phyloP scores from a whole-genome alignment of 1,284 basidiomycete species.

The Moniliella sp. region DNA sequence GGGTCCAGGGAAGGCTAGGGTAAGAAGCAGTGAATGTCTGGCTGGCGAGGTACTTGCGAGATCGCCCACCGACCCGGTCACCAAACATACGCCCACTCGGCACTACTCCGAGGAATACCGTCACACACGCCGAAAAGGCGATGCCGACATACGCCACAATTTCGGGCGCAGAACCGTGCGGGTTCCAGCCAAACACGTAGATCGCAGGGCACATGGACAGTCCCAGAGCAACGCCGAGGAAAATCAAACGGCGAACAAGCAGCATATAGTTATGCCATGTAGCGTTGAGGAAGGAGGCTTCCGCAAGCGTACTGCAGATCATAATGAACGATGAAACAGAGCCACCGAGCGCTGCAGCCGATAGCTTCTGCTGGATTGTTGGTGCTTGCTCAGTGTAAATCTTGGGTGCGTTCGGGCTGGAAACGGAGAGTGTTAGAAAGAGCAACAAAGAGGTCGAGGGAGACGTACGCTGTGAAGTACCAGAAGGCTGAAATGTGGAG shows the following conservation, averaged over 20 bases:
- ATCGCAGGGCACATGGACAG: constrained; percentile 26
- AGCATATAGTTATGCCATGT: constrained; percentile 34
- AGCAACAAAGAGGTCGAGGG: no score
- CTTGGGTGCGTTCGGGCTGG: no score
- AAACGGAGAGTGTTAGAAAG: no score
- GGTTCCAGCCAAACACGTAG: constrained; percentile 28
- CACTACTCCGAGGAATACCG: constrained; percentile 23
- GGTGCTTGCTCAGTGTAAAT: no score
- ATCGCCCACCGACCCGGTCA: constrained; percentile 29
- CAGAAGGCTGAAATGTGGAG: constrained; percentile 31
- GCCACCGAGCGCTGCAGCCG: constrained; percentile 28
- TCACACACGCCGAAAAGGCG: constrained; percentile 18
- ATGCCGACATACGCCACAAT: constrained; percentile 23
- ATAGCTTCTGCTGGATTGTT: no score
- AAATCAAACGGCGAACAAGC: constrained; percentile 26
- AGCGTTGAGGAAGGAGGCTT: constrained; percentile 30
- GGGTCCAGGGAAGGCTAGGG: constrained; percentile 17
- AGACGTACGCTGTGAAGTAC: constrained; percentile 40
- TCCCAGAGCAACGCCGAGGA: constrained; percentile 27
- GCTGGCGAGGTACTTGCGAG: constrained; percentile 32
- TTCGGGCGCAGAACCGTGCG: constrained; percentile 12
- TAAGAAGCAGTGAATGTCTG: constrained; percentile 33
- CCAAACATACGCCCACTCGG: constrained; percentile 31
- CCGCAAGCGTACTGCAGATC: constrained; percentile 29
- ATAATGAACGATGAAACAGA: constrained; percentile 29